A percentile compares a stretch with the other conserved stretches of the same genome.
phyloP scores from a whole-genome alignment of 2,329 filamentous ascomycete species.

The Aaosphaeria arxii region DNA sequence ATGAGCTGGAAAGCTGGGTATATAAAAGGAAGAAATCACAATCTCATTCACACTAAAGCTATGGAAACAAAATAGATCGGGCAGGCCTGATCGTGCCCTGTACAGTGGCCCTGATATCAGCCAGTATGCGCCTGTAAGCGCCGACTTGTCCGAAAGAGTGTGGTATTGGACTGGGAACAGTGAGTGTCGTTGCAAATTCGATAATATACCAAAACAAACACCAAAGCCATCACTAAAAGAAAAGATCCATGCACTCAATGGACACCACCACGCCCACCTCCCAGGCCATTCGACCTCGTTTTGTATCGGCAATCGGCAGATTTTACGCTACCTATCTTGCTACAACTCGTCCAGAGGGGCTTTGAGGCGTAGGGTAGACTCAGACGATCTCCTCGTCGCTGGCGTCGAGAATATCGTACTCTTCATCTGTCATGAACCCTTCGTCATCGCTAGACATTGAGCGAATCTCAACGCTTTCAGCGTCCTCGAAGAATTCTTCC shows the following conservation, averaged over 20 bases:
- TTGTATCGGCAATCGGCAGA: neutral
- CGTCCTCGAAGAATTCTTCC: constrained; percentile 57
- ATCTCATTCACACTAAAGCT: constrained; percentile 21
- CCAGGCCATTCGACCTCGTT: neutral
- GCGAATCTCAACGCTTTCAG: constrained; percentile 53
- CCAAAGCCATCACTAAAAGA: neutral
- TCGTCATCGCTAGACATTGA: constrained; percentile 58
- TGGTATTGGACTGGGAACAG: neutral
- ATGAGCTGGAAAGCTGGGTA: neutral
- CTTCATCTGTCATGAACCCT: constrained; percentile 92
- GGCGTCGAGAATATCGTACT: constrained; percentile 95
- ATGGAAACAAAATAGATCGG: constrained; percentile 4
- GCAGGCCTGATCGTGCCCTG: neutral
- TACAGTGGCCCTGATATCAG: neutral
- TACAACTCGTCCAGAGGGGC: neutral
- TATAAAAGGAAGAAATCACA: constrained; percentile 2
- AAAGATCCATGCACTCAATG: neutral
- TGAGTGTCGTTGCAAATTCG: neutral
- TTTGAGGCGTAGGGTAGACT: constrained; percentile 1
- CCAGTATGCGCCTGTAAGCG: neutral
- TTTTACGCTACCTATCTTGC: neutral
- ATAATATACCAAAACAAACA: neutral
- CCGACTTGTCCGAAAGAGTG: neutral
- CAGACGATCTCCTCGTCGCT: constrained; percentile 71
- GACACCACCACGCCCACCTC: neutral